Evolutionary conservation across 805 yeast species (phyloP), one percentile per base, ranked within the genome.

Genomic region (Kodamaea laetipori): DNA sequence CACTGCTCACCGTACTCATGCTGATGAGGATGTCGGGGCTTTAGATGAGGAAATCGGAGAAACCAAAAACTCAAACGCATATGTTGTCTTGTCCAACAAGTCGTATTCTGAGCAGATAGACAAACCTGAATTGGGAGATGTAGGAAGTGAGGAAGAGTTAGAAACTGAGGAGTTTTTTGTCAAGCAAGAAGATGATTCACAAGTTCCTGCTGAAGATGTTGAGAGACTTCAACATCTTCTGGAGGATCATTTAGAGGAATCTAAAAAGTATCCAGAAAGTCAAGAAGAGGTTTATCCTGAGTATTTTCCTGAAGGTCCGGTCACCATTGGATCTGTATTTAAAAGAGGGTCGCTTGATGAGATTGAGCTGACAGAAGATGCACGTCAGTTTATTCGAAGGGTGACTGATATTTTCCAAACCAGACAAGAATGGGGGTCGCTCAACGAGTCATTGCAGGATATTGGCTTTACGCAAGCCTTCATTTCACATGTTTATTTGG

Each of bases 31-130:
- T 11, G 32, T 19, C 16, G 41, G 49, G 10, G 65, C 73, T 1
- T 55, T 69, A 47, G 68, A 68, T 47, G 71, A 64, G 47, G 70
- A 64, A 42, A 61, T 61, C 27, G 67, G 69, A 7, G 63, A 61
- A 37, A 44, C 54, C n/a, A 64, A 63, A 44, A 57, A 60, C 40
- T 52, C 51, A 7, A 47, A 50, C 19, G 45, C 47, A 8, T 48
- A 50, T 30, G 49, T 40, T 3, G 53, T 45, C 0, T 25, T 49
- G 45, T 3, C 39, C 12, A 34, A 27, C 30, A 17, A 32, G 13
- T 15, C 40, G 3, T 24, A 25, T 13, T 13, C 19, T n/a, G 9
- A 30, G 17, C 18, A 25, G 24, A 40, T 40, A 8, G 12, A 21
- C 19, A 40, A 34, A 27, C 43, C 43, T 16, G 26, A 25, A 12